These are phyloP conservation scores for Colletotrichum karsti DNA, from an alignment of 2,329 filamentous ascomycete species.

Conservation along the genomic window DNA sequence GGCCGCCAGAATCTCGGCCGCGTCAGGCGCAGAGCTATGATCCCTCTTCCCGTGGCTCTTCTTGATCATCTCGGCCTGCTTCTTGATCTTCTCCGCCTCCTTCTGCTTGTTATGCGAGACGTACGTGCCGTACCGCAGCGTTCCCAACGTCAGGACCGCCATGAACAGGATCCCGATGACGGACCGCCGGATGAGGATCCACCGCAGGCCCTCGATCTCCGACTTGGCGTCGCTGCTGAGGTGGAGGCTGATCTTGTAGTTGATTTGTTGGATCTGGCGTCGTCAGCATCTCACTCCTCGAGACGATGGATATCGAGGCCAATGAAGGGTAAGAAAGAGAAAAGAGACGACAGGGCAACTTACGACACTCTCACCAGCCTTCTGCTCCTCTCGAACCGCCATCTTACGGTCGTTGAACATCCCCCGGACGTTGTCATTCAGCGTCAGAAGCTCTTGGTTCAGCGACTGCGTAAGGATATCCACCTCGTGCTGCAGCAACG, in stretches of 20 bases:
- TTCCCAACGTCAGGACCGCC: constrained; percentile 67
- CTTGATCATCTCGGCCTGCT: constrained; percentile 52
- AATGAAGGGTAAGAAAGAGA: neutral
- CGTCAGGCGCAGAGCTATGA: constrained; percentile 56
- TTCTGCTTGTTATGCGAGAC: constrained; percentile 58
- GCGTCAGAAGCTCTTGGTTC: constrained; percentile 80
- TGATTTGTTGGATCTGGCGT: constrained; percentile 84
- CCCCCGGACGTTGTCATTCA: constrained; percentile 92
- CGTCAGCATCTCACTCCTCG: constrained; percentile 25
- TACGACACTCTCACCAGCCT: constrained; percentile 82
- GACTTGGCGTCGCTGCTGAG: constrained; percentile 91
- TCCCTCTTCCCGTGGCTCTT: constrained; percentile 56
- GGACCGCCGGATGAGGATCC: constrained; percentile 77
- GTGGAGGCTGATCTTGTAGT: constrained; percentile 93
- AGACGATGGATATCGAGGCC: neutral
- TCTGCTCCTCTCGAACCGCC: constrained; percentile 88
- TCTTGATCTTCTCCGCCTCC: constrained; percentile 52
- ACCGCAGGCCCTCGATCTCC: constrained; percentile 89
- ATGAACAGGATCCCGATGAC: constrained; percentile 73
- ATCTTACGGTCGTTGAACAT: constrained; percentile 98
- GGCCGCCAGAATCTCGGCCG: constrained; percentile 65
- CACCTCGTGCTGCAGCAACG: constrained; percentile 91
- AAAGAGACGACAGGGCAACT: constrained; percentile 35
- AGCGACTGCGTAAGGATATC: constrained; percentile 89
- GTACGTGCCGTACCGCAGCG: constrained; percentile 68